A percentile compares a stretch with the other conserved stretches of the same genome.
These are phyloP conservation scores for Aphanomyces astaci DNA, from an alignment of 352 stramenopile genomes.

Conservation along the genomic window DNA sequence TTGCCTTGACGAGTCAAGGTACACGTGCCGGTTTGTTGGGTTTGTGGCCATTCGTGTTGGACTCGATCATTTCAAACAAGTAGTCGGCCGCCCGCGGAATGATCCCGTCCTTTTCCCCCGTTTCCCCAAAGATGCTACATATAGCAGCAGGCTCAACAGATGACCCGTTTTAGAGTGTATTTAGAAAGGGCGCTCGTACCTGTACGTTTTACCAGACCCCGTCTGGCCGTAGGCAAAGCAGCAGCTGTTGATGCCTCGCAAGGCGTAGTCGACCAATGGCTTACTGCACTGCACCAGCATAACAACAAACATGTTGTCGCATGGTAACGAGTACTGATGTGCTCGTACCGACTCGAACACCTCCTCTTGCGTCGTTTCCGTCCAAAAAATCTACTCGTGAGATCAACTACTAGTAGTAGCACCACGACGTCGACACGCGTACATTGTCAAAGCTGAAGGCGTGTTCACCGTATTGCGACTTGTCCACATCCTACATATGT, in stretches of 20 bases:
- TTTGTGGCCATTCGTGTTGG: conserved; percentile 29
- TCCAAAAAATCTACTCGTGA: conserved; percentile 61
- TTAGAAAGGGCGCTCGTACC: no score
- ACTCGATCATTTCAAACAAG: conserved; percentile 79
- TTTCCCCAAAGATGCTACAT: conserved; percentile 82
- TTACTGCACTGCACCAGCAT: conserved; percentile 72
- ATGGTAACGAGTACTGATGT: background rate
- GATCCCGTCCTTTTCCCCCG: conserved; percentile 73
- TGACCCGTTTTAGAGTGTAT: no score
- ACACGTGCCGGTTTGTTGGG: conserved; percentile 37
- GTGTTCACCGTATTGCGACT: conserved; percentile 81
- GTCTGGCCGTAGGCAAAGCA: conserved; percentile 91
- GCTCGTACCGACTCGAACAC: conserved; percentile 55
- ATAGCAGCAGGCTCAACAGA: background rate
- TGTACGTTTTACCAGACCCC: conserved; percentile 76
- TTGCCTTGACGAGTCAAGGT: background rate
- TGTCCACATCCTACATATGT: conserved; percentile 52
- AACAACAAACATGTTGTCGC: background rate
- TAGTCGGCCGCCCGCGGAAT: conserved; percentile 86
- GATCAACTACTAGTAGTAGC: background rate
- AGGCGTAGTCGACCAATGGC: conserved; percentile 79
- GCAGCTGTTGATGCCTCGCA: conserved; percentile 90
- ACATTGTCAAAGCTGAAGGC: conserved; percentile 82
- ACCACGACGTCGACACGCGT: background rate
- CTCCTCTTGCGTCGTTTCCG: conserved; percentile 58